These are phyloP conservation scores for Micromonas pusilla DNA, from an alignment of 139 green algal species.

Conservation along the genomic window DNA sequence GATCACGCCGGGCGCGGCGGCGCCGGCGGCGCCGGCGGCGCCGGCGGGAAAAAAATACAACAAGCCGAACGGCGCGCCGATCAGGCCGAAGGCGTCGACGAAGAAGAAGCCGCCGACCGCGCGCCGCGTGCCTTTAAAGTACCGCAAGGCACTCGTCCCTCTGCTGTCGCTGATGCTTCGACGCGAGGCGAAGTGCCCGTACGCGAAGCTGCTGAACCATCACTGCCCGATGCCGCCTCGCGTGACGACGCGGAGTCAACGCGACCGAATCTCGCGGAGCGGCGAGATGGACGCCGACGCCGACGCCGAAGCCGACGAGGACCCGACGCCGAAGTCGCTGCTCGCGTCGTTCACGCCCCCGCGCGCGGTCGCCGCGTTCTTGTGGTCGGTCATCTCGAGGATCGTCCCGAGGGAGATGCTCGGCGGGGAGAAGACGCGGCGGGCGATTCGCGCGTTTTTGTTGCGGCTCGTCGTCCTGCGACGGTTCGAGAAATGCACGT, in stretches of 20 bases:
- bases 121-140: conserved; percentile 2
- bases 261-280: neutral
- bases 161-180: neutral
- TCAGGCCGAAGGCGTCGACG: too few species aligned
- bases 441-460: conserved; percentile 40
- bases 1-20: too few species aligned
- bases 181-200: conserved; percentile 47
- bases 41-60: neutral
- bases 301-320: too few species aligned
- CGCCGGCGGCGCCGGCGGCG: too few species aligned
- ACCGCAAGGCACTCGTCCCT: neutral
- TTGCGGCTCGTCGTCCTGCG: conserved; percentile 49
- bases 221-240: conserved; percentile 64
- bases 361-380: conserved; percentile 49
- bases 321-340: too few species aligned
- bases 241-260: too few species aligned
- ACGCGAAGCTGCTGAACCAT: conserved; percentile 49
- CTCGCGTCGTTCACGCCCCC: conserved; percentile 6
- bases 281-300: neutral
- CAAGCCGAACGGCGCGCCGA: too few species aligned
- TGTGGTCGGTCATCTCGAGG: conserved; percentile 55
- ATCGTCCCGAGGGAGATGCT: conserved; percentile 56
- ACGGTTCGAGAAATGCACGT: conserved; percentile 60
- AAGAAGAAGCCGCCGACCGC: too few species aligned
- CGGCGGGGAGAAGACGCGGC: conserved; percentile 40